phyloP scores from a whole-genome alignment of 1,139 yeast genomes.

The Sugiyamaella pinicola region DNA sequence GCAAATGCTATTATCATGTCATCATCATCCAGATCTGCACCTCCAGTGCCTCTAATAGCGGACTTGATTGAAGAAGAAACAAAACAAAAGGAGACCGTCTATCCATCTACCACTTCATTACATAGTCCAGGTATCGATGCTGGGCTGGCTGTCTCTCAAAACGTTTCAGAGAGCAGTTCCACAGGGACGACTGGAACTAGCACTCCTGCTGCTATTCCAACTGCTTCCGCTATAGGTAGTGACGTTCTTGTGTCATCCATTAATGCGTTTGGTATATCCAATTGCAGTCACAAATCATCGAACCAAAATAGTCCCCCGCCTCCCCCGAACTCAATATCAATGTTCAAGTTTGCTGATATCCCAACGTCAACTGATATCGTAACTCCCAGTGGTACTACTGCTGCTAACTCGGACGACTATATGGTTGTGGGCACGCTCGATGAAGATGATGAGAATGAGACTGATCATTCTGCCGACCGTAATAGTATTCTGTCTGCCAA shows the following conservation, averaged over 20 bases:
- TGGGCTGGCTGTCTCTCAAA: slow-evolving; percentile 9
- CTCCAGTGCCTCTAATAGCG: slow-evolving; percentile 4
- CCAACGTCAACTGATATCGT: too few relatives aligned
- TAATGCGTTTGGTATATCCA: slow-evolving; percentile 15
- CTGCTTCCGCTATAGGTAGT: background rate
- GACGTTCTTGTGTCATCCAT: slow-evolving; percentile 13
- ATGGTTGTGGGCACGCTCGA: slow-evolving; percentile 7
- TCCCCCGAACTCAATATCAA: background rate
- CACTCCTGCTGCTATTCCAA: slow-evolving; percentile 9
- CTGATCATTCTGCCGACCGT: background rate
- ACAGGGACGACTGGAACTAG: slow-evolving; percentile 4
- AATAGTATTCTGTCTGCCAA: slow-evolving; percentile 2
- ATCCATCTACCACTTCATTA: slow-evolving; percentile 6
- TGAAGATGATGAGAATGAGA: slow-evolving; percentile 4
- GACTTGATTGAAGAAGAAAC: background rate
- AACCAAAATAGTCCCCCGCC: slow-evolving; percentile 4
- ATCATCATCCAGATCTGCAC: background rate
- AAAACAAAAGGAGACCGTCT: background rate
- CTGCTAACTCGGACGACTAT: background rate
- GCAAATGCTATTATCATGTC: background rate
- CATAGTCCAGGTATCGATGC: slow-evolving; percentile 11
- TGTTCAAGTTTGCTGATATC: background rate
- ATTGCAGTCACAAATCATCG: background rate
- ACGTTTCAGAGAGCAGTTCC: slow-evolving; percentile 1
- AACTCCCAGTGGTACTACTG: background rate